A percentile compares a stretch with the other conserved stretches of the same genome.
Conservation (phyloP, 208 protist genomes). For the Dictyostelium gargantuum region DNA sequence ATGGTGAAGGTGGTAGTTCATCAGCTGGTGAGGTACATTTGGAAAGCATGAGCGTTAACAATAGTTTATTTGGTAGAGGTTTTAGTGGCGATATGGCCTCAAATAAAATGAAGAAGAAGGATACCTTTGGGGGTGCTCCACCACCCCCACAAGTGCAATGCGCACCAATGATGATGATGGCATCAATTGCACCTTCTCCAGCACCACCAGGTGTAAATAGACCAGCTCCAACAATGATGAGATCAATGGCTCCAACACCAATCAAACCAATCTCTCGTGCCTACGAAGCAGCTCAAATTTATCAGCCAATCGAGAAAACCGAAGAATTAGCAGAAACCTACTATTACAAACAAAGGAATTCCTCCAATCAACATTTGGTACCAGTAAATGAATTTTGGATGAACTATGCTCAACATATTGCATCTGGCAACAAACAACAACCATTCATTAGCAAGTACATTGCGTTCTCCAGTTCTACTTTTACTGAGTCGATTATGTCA, state of each 20-base stretch:
- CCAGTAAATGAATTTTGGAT: slow-evolving; percentile 18
- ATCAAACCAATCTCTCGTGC: neutral
- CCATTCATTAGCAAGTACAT: slow-evolving; percentile 24
- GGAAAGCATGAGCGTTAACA: neutral
- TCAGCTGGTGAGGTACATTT: too few species aligned
- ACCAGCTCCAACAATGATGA: neutral
- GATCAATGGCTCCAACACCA: too few species aligned
- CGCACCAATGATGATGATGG: neutral
- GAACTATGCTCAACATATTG: neutral
- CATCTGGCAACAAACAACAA: neutral
- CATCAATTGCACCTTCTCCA: neutral
- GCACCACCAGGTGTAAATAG: neutral
- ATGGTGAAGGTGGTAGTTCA: neutral
- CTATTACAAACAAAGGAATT: slow-evolving; percentile 22
- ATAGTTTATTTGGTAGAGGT: neutral
- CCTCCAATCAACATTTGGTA: neutral
- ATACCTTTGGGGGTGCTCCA: neutral
- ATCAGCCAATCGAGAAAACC: slow-evolving; percentile 22
- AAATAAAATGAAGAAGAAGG: too few species aligned
- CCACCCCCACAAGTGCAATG: too few species aligned
- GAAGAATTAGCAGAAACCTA: slow-evolving; percentile 45
- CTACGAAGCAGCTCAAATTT: neutral
- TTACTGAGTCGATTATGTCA: neutral
- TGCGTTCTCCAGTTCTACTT: neutral
- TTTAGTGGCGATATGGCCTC: too few species aligned